Evolutionary conservation across 805 yeast species (phyloP).

Genomic region (Metschnikowia amazonensis): DNA sequence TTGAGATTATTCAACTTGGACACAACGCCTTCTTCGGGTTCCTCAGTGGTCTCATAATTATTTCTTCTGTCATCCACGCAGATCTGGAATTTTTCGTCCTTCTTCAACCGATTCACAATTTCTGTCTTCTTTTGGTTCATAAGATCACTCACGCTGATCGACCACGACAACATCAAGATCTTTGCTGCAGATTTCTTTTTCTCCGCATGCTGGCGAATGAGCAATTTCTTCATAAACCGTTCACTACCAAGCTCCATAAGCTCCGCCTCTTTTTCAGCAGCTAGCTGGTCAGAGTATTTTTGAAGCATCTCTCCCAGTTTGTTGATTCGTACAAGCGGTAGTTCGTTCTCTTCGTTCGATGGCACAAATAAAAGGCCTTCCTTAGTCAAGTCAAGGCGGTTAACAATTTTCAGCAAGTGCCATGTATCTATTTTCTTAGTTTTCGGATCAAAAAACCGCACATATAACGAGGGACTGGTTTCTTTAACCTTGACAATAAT

Average conservation of each 20-base stretch:
- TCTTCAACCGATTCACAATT: slow-evolving; percentile 41
- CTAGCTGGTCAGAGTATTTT: slow-evolving; percentile 29
- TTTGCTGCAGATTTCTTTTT: slow-evolving; percentile 42
- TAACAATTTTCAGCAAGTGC: slow-evolving; percentile 32
- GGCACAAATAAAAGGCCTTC: slow-evolving; percentile 26
- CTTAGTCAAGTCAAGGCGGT: slow-evolving; percentile 24
- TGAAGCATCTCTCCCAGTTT: slow-evolving; percentile 32
- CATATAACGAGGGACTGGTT: slow-evolving; percentile 20
- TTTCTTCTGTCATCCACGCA: slow-evolving; percentile 23
- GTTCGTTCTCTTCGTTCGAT: slow-evolving; percentile 16
- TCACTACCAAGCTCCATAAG: slow-evolving; percentile 33
- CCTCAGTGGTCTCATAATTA: slow-evolving; percentile 12
- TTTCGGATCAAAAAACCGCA: slow-evolving; percentile 26
- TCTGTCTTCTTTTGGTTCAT: slow-evolving; percentile 51
- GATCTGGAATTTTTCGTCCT: slow-evolving; percentile 38
- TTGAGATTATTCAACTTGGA: slow-evolving; percentile 5
- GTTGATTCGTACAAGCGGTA: slow-evolving; percentile 28
- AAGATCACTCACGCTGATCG: slow-evolving; percentile 51
- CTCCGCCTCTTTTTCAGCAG: slow-evolving; percentile 28
- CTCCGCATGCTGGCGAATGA: slow-evolving; percentile 29
- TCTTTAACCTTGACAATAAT: slow-evolving; percentile 23
- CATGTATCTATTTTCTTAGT: slow-evolving; percentile 20
- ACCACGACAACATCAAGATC: slow-evolving; percentile 52
- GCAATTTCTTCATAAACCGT: slow-evolving; percentile 27
- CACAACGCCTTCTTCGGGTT: slow-evolving; percentile 13